Base-by-base conservation (phyloP, 345 rosid genomes). In the Barbarea vulgaris region DNA sequence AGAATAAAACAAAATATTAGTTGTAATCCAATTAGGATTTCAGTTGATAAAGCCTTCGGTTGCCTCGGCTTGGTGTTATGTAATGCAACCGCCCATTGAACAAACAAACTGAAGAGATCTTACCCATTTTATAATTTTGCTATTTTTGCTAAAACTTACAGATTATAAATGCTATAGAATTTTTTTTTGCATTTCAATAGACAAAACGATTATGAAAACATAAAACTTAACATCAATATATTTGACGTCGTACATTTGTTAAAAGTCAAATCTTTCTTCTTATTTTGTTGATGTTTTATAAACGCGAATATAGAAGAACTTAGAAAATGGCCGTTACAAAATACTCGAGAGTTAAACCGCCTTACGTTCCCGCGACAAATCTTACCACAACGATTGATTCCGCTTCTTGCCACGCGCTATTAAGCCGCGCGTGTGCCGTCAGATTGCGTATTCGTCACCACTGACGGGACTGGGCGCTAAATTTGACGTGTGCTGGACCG, bases 381-480 rank as follows among this genome's bases (percentile, higher is more conserved):
- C 22, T 67, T 53, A 53, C 58, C 58, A 25, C 4, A 25, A 53
- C 27, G 19, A 27, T 18, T 42, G 51, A 63, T 39, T 19, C 48
- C 19, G 28, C 4, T 6, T 24, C 21, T 44, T 31, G 2, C 47
- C n/a, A 70, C 56, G 56, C 65, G 57, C 47, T 70, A 21, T 9
- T 62, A 5, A 10, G n/a, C 18, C 4, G 34, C 70, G 70, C 64
- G 63, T 53, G 54, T 73, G 46, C 55, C 25, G 31, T 51, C 30
- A 37, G 9, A 37, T 5, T 12, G 10, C 1, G 47, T 41, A 41
- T 14, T 30, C 53, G 13, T 30, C 31, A 51, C 51, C 69, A 39
- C 61, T 53, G 69, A 25, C 69, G 54, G 15, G 15, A 25, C 4
- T 52, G n/a, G 76, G 33, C 69, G 69, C 17, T 37, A 72, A 12